Percentiles rank a stretch among this genome's conserved stretches.
Evolutionary conservation across 2,329 filamentous ascomycete species (phyloP).

Genomic region (Dendrostoma leiphaemia): DNA sequence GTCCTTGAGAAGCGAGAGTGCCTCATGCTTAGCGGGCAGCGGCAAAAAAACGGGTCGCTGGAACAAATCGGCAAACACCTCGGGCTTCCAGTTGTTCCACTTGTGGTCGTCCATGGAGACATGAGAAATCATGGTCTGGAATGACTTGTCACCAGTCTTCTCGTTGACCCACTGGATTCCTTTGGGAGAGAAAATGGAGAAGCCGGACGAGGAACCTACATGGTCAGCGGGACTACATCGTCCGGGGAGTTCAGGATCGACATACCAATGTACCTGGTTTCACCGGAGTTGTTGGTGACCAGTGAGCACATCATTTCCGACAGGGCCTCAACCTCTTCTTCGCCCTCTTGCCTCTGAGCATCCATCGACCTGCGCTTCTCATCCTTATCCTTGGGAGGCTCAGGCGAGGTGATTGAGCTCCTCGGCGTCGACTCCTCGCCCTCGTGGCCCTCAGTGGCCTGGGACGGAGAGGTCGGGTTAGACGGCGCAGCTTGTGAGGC

Average conservation of each 20-base stretch:
- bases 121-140: slow-evolving; percentile 90
- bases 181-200: slow-evolving; percentile 98
- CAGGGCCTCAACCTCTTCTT: slow-evolving; percentile 77
- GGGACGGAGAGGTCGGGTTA: slow-evolving; percentile 51
- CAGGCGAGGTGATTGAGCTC: slow-evolving; percentile 55
- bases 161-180: slow-evolving; percentile 98
- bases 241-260: background rate
- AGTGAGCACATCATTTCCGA: slow-evolving; percentile 99
- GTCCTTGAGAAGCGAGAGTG: slow-evolving; percentile 82
- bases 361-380: slow-evolving; percentile 34
- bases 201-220: slow-evolving; percentile 88
- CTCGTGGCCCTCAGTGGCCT: slow-evolving; percentile 42
- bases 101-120: slow-evolving; percentile 92
- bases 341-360: slow-evolving; percentile 38
- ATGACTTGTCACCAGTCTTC: slow-evolving; percentile 93
- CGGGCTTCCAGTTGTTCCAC: slow-evolving; percentile 97
- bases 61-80: slow-evolving; percentile 92
- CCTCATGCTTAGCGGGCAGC: slow-evolving; percentile 82
- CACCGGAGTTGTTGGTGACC: slow-evolving; percentile 90
- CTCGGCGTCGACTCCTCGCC: slow-evolving; percentile 46
- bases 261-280: slow-evolving; percentile 92
- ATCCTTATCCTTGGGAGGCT: slow-evolving; percentile 36
- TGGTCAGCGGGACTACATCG: slow-evolving; percentile 10
- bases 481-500: slow-evolving; percentile 46
- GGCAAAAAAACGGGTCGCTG: slow-evolving; percentile 78